These are phyloP conservation scores for Serendipita sp. DNA, from an alignment of 768 basidiomycete genomes.

Conservation along the genomic window DNA sequence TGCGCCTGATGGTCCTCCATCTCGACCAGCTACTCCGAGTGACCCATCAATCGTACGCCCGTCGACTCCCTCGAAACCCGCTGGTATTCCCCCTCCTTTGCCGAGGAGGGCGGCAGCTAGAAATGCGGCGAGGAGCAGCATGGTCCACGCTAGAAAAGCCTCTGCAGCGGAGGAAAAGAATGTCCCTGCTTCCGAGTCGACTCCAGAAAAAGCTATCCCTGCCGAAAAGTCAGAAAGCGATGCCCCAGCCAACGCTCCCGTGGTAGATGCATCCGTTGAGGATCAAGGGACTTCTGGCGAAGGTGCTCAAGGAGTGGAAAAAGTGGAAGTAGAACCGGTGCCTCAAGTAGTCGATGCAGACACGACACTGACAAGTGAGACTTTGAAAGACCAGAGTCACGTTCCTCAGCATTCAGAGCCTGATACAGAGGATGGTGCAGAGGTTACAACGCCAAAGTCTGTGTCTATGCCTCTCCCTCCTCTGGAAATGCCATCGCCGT, in stretches of 20 bases:
- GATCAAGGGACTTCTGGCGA: not conserved
- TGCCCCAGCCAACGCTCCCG: not conserved
- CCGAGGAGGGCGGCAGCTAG: constrained; percentile 17
- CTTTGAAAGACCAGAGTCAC: not conserved
- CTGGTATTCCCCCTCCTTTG: constrained; percentile 15
- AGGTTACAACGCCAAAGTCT: constrained; percentile 5
- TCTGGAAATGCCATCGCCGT: not conserved
- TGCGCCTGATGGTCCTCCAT: constrained; percentile 3
- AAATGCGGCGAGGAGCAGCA: constrained; percentile 8
- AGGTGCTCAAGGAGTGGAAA: not conserved
- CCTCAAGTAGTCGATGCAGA: not conserved
- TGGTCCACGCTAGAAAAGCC: not conserved
- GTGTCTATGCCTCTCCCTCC: not conserved
- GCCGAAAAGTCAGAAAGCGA: not conserved
- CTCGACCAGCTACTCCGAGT: constrained; percentile 6
- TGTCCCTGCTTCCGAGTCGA: not conserved
- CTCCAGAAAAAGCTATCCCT: not conserved
- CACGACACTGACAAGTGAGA: not conserved
- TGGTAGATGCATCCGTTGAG: not conserved
- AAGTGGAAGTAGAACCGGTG: not conserved
- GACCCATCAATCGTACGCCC: not conserved
- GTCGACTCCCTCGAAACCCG: constrained; percentile 6
- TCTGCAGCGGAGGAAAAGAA: not conserved
- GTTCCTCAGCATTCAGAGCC: not conserved
- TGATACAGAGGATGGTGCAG: not conserved